Percentiles rank a stretch among this genome's conserved stretches.
phyloP scores from a whole-genome alignment of 768 basidiomycete genomes.

The Boletus rex-veris region DNA sequence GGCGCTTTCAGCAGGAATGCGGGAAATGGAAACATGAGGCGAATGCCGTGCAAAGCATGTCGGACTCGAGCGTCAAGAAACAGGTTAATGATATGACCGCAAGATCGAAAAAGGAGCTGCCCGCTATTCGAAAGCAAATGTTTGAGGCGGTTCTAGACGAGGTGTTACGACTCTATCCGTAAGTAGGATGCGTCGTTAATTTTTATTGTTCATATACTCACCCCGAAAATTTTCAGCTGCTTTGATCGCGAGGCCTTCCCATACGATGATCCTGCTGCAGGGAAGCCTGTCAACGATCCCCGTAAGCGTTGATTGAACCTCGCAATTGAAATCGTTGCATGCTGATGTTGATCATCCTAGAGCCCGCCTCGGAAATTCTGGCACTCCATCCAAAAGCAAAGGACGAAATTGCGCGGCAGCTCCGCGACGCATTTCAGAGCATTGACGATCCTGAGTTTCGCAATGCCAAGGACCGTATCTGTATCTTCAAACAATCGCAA shows the following conservation, averaged over 20 bases:
- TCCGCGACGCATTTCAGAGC: neutral
- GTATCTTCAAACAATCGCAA: slow-evolving; percentile 3
- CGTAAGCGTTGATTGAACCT: slow-evolving; percentile 1
- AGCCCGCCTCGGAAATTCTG: slow-evolving; percentile 4
- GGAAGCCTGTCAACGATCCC: neutral
- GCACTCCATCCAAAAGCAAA: slow-evolving; percentile 13
- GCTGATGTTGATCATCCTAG: slow-evolving; percentile 4
- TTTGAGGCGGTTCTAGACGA: slow-evolving; percentile 26
- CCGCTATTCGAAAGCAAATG: slow-evolving; percentile 13
- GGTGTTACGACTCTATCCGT: slow-evolving; percentile 24
- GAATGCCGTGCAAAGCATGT: neutral
- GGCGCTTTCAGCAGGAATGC: slow-evolving; percentile 24
- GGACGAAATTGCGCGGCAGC: neutral
- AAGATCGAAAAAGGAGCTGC: slow-evolving; percentile 6
- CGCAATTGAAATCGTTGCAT: neutral
- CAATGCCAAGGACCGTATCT: slow-evolving; percentile 14
- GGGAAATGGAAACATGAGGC: slow-evolving; percentile 21
- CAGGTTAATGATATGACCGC: neutral
- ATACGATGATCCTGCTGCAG: neutral
- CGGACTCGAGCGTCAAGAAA: fast-evolving
- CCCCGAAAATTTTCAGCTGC: neutral
- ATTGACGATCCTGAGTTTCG: slow-evolving; percentile 14
- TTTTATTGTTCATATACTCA: neutral
- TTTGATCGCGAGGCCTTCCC: slow-evolving; percentile 15
- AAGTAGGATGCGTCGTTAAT: neutral